phyloP scores from a whole-genome alignment of 2,329 filamentous ascomycete species.

The Berkeleyomyces basicola region DNA sequence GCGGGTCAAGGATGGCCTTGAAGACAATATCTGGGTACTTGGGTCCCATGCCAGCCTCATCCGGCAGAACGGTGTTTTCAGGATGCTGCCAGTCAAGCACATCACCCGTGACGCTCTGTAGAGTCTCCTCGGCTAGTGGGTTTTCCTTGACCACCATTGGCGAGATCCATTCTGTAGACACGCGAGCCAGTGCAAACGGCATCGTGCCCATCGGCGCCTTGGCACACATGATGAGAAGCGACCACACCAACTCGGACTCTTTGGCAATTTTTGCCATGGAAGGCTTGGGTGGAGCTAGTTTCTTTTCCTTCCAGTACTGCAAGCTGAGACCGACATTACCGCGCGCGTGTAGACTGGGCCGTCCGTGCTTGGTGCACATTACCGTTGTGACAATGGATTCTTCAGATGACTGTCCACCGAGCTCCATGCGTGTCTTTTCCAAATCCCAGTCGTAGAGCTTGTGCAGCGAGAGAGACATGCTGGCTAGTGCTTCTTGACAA shows the following conservation, averaged over 20 bases:
- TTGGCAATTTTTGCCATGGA: constrained; percentile 24
- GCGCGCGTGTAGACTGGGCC: constrained; percentile 52
- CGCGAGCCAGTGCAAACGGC: constrained; percentile 25
- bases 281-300: constrained; percentile 27
- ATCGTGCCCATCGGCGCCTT: constrained; percentile 32
- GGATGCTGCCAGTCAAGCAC: constrained; percentile 60
- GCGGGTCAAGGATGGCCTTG: constrained; percentile 56
- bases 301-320: constrained; percentile 60
- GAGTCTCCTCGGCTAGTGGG: constrained; percentile 27
- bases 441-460: constrained; percentile 58
- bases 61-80: constrained; percentile 40
- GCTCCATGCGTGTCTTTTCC: constrained; percentile 28
- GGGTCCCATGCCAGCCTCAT: constrained; percentile 29
- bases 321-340: constrained; percentile 51
- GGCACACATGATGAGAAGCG: constrained; percentile 49
- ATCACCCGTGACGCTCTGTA: constrained; percentile 21
- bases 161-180: constrained; percentile 61
- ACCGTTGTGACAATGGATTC: constrained; percentile 34
- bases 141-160: constrained; percentile 44
- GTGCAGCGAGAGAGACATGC: constrained; percentile 52
- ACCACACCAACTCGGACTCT: constrained; percentile 40
- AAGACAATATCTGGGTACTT: constrained; percentile 59
- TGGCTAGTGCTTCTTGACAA: constrained; percentile 60
- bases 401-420: constrained; percentile 21
- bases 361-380: constrained; percentile 54